phyloP scores from a whole-genome alignment of 805 yeast genomes.

The Metschnikowia lochheadii region DNA sequence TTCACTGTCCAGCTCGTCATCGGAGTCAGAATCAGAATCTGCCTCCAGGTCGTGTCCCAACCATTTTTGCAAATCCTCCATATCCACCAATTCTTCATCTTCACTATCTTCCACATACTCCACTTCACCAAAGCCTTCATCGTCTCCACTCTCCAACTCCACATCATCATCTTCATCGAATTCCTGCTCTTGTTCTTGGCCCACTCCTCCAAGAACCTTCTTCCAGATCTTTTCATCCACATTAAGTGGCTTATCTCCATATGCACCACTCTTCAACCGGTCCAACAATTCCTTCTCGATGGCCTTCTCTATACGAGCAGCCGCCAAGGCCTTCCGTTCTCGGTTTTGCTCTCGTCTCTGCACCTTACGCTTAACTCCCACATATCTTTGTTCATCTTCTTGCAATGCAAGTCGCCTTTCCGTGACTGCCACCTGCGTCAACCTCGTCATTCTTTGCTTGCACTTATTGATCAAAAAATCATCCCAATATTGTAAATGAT shows the following conservation, averaged over 20 bases:
- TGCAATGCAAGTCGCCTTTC: slow-evolving; percentile 89
- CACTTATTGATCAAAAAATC: slow-evolving; percentile 87
- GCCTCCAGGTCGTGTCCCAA: slow-evolving; percentile 39
- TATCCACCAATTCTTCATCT: slow-evolving; percentile 83
- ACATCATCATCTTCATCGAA: slow-evolving; percentile 46
- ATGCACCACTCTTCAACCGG: slow-evolving; percentile 94
- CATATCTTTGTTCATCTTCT: slow-evolving; percentile 90
- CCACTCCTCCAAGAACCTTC: slow-evolving; percentile 75
- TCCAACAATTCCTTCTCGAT: slow-evolving; percentile 94
- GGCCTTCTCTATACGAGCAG: slow-evolving; percentile 94
- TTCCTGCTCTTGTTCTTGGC: slow-evolving; percentile 57
- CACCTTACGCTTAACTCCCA: slow-evolving; percentile 89
- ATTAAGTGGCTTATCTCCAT: slow-evolving; percentile 95
- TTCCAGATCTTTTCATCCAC: slow-evolving; percentile 96
- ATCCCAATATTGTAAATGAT: slow-evolving; percentile 88
- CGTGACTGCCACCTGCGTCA: slow-evolving; percentile 92
- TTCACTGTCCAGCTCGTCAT: slow-evolving; percentile 34
- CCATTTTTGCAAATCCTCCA: slow-evolving; percentile 93
- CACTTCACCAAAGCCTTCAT: slow-evolving; percentile 60
- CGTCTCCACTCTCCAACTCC: slow-evolving; percentile 42
- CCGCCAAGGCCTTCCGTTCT: slow-evolving; percentile 93
- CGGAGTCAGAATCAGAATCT: slow-evolving; percentile 26
- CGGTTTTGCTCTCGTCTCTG: slow-evolving; percentile 90
- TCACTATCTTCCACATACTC: slow-evolving; percentile 91
- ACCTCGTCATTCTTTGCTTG: slow-evolving; percentile 90